Percentiles rank a stretch among this genome's conserved stretches.
Evolutionary conservation across 2,329 filamentous ascomycete species (phyloP).

Genomic region (Ophiobolus disseminans): DNA sequence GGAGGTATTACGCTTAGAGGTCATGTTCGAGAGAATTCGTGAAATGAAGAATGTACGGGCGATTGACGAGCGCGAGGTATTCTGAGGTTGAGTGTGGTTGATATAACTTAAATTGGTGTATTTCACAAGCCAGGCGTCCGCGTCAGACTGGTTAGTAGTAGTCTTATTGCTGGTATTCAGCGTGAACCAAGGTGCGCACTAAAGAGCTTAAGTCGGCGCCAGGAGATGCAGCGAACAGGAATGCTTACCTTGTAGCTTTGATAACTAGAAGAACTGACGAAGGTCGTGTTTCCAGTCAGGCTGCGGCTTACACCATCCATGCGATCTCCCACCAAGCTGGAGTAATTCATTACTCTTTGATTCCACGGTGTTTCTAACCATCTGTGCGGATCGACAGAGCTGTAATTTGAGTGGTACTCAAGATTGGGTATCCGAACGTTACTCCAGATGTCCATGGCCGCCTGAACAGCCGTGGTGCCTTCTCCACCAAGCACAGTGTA

Average conservation of each 20-base stretch:
- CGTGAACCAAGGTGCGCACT: neutral
- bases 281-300: constrained; percentile 9
- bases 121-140: neutral
- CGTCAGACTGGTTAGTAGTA: neutral
- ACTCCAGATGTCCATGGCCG: constrained; percentile 11
- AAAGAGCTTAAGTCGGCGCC: neutral
- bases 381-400: neutral
- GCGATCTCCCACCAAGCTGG: constrained; percentile 12
- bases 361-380: constrained; percentile 10
- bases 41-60: neutral
- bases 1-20: neutral
- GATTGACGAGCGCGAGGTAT: neutral
- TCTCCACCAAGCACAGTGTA: constrained; percentile 7
- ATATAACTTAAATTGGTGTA: neutral
- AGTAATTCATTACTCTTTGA: constrained; percentile 10
- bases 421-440: constrained; percentile 11
- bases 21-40: neutral
- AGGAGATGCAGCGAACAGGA: neutral
- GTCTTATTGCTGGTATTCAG: neutral
- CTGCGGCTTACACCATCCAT: constrained; percentile 8
- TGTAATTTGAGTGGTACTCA: constrained; percentile 1
- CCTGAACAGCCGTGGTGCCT: constrained; percentile 6
- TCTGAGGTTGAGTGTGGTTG: neutral
- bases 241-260: neutral
- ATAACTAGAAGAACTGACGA: neutral